Conservation (phyloP, 768 basidiomycete genomes). For the Lentinula guzmanii region DNA sequence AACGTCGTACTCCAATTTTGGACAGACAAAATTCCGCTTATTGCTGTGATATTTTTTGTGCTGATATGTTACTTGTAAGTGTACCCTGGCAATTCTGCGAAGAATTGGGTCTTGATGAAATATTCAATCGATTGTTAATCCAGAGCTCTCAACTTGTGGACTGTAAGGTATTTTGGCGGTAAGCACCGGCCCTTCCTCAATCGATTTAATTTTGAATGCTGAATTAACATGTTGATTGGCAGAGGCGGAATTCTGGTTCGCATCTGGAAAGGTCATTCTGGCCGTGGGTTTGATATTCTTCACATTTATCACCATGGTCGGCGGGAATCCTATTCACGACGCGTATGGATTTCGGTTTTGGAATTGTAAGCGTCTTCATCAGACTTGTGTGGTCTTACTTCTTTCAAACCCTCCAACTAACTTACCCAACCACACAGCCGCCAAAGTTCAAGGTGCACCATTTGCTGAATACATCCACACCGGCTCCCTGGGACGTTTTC, state of each 20-base stretch:
- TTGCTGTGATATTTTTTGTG: slow-evolving; percentile 39
- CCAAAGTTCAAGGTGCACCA: slow-evolving; percentile 42
- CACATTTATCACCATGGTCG: slow-evolving; percentile 57
- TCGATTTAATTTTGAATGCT: background rate
- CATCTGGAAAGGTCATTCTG: slow-evolving; percentile 44
- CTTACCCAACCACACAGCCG: slow-evolving; percentile 20
- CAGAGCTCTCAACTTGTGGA: slow-evolving; percentile 38
- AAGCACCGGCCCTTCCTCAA: slow-evolving; percentile 2
- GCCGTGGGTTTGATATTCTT: slow-evolving; percentile 43
- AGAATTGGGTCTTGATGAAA: too few relatives aligned
- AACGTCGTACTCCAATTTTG: slow-evolving; percentile 47
- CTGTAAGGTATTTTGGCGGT: slow-evolving; percentile 47
- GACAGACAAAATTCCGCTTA: slow-evolving; percentile 43
- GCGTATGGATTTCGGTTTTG: slow-evolving; percentile 50
- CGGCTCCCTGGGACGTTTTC: slow-evolving; percentile 52
- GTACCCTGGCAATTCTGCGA: too few relatives aligned
- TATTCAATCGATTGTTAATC: background rate
- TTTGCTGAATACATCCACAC: slow-evolving; percentile 50
- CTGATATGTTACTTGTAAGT: slow-evolving; percentile 35
- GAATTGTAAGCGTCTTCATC: slow-evolving; percentile 31
- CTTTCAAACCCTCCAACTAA: too few relatives aligned
- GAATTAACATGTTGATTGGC: background rate
- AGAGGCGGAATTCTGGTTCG: slow-evolving; percentile 56
- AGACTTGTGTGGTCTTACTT: background rate
- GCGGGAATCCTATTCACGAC: slow-evolving; percentile 51